Evolutionary conservation across 2,329 filamentous ascomycete genomes (phyloP).

Genomic region (Tricladium varicosporioides): DNA sequence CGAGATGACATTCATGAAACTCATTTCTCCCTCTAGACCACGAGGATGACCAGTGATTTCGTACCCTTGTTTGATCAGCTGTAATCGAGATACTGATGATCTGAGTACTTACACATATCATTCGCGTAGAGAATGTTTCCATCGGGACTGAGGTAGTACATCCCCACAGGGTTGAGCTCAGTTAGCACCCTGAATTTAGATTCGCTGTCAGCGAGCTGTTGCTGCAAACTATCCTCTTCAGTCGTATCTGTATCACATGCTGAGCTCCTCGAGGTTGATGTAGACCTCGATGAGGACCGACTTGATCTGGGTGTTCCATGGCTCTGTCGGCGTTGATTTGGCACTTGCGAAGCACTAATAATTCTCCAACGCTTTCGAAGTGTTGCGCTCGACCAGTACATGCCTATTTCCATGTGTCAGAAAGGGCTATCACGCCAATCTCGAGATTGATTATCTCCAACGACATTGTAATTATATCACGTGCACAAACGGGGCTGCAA

Average conservation of each 20-base stretch:
- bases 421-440: background rate
- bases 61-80: conserved; percentile 37
- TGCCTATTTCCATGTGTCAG: conserved; percentile 17
- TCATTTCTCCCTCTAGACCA: conserved; percentile 39
- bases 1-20: conserved; percentile 37
- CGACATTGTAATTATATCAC: no score
- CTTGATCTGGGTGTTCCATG: conserved; percentile 17
- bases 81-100: background rate
- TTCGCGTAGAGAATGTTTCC: conserved; percentile 67
- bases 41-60: conserved; percentile 47
- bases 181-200: conserved; percentile 79
- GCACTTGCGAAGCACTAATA: conserved; percentile 41
- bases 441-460: no score
- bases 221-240: conserved; percentile 15
- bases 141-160: conserved; percentile 60
- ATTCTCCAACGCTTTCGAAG: conserved; percentile 30
- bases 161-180: conserved; percentile 76
- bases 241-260: background rate
- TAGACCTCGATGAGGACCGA: conserved; percentile 14
- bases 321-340: conserved; percentile 20
- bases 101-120: conserved; percentile 48
- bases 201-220: conserved; percentile 54
- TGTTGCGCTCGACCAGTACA: conserved; percentile 70
- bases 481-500: background rate
- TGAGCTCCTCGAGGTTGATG: background rate